Evolutionary conservation across 345 rosid genomes (phyloP), one percentile per base, ranked within the genome.

Genomic region (Hibiscus trionum): DNA sequence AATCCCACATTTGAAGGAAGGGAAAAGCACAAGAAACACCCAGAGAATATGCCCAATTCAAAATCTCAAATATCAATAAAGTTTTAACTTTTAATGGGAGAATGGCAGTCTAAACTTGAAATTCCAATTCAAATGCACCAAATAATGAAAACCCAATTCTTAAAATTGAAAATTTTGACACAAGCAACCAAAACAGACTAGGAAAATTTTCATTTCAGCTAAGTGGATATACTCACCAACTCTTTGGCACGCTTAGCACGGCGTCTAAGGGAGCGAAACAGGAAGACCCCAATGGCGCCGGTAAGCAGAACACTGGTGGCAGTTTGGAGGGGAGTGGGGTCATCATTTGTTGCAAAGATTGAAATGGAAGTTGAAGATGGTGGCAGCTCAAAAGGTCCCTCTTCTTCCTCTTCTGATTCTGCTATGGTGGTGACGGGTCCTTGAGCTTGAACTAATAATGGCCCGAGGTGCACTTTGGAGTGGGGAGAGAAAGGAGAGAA

Each of bases 221-320:
- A 35, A 4, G 26, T 10, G 10, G 9, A 12, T 16, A 12, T 16
- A 42, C 52, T 7, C 75, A 94, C 97, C 88, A 85, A 76, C 73
- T 91, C 93, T 80, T 88, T 94, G 7, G 91, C 84, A 3, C 96
- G 95, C 69, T 83, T 85, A 60, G 87, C 95, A 1, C 98, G 91
- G 69, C 96, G 96, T 59, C 97, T 87, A 52, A 94, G 31, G 11
- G 97, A 73, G 44, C 97, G 97, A 77, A 90, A 84, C 82, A 94
- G 96, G 84, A 91, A 94, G 75, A 94, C 75, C 15, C 86, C 77
- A 78, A 94, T 84, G 76, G 97, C 85, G 2, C 93, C 98, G 11
- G 95, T 90, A 69, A 94, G 95, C 70, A 94, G 84, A 58, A 91
- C 88, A 68, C 97, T 90, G 64, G 96, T 86, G 78, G 97, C 86